Percentiles rank a stretch among this genome's conserved stretches.
phyloP scores from a whole-genome alignment of 495 filamentous ascomycete genomes.

The Penicillium maclennaniae region DNA sequence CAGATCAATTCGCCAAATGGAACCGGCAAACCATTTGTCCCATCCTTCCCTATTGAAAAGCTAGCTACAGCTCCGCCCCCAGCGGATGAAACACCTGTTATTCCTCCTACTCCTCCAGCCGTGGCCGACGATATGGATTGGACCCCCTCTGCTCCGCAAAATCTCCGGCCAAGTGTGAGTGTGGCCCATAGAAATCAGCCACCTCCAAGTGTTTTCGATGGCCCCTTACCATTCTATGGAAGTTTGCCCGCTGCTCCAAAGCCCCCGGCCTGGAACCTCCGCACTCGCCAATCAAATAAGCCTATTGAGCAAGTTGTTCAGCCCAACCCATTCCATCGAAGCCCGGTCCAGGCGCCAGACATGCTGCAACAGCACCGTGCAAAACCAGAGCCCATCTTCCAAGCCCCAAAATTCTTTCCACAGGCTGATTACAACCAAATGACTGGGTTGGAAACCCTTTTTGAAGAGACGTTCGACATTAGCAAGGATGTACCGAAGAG shows the following conservation, averaged over 20 bases:
- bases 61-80: conserved; percentile 29
- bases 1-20: conserved; percentile 17
- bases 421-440: conserved; percentile 29
- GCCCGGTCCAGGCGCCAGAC: conserved; percentile 16
- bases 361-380: conserved; percentile 19
- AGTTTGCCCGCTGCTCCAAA: conserved; percentile 62
- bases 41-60: conserved; percentile 41
- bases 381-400: conserved; percentile 35
- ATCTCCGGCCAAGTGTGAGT: conserved; percentile 38
- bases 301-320: conserved; percentile 34
- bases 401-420: conserved; percentile 51
- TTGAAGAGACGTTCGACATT: conserved; percentile 44
- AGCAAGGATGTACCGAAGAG: conserved; percentile 30
- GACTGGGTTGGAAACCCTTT: conserved; percentile 44
- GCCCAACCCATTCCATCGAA: conserved; percentile 37
- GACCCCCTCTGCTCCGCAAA: conserved; percentile 60
- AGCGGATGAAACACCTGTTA: conserved; percentile 22
- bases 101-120: conserved; percentile 36
- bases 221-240: conserved; percentile 56
- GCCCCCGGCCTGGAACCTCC: conserved; percentile 58
- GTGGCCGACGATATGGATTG: conserved; percentile 72
- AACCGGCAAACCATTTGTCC: conserved; percentile 16
- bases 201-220: conserved; percentile 30
- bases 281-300: conserved; percentile 50
- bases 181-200: conserved; percentile 24